phyloP scores from a whole-genome alignment of 768 basidiomycete genomes.

The Dioszegia hungarica region DNA sequence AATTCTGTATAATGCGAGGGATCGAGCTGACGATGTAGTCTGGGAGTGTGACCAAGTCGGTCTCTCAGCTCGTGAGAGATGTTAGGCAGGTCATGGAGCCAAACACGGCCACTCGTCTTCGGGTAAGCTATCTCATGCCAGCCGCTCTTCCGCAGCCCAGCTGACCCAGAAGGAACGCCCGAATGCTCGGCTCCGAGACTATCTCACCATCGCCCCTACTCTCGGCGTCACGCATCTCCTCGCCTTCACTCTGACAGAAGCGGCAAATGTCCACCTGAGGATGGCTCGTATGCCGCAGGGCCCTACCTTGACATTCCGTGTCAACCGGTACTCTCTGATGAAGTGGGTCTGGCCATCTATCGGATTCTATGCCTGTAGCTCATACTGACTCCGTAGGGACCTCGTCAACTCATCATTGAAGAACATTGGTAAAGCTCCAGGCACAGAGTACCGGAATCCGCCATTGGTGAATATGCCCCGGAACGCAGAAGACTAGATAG shows the following conservation, averaged over 20 bases:
- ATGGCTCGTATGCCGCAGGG: slow-evolving; percentile 82
- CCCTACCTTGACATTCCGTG: slow-evolving; percentile 85
- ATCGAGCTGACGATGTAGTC: slow-evolving; percentile 52
- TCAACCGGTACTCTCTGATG: slow-evolving; percentile 87
- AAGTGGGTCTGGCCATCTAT: slow-evolving; percentile 57
- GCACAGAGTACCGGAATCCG: slow-evolving; percentile 67
- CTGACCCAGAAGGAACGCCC: slow-evolving; percentile 71
- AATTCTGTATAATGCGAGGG: too few species aligned
- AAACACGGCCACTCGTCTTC: slow-evolving; percentile 88
- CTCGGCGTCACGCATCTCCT: slow-evolving; percentile 88
- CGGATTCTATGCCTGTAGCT: too few species aligned
- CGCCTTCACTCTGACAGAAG: slow-evolving; percentile 79
- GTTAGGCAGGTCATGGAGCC: slow-evolving; percentile 96
- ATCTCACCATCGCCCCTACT: slow-evolving; percentile 81
- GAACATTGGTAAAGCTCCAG: slow-evolving; percentile 47
- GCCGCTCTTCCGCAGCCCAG: not conserved
- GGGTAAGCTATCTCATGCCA: slow-evolving; percentile 53
- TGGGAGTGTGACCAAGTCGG: slow-evolving; percentile 81
- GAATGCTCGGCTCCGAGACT: slow-evolving; percentile 71
- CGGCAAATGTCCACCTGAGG: slow-evolving; percentile 61
- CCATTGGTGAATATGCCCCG: slow-evolving; percentile 66
- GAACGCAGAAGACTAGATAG: not conserved
- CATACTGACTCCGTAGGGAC: slow-evolving; percentile 35
- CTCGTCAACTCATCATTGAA: slow-evolving; percentile 43
- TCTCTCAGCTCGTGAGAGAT: slow-evolving; percentile 85